Percentiles rank a stretch among this genome's conserved stretches.
Evolutionary conservation across 192 early-diverging fungal species (phyloP).

Genomic region (Spizellomyces punctatus): DNA sequence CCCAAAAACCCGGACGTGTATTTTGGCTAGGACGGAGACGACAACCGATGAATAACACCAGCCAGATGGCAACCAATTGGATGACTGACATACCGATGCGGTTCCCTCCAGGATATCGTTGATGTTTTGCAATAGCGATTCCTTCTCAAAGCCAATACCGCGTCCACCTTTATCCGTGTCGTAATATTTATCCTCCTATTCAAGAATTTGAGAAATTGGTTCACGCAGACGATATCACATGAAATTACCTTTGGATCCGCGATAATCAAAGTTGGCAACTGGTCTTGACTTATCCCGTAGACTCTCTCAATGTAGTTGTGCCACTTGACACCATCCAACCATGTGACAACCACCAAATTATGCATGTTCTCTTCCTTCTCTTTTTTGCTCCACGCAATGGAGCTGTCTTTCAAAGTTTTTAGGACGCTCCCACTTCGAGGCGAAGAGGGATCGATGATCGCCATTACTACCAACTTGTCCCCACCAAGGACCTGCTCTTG

Average conservation of each 20-base stretch:
- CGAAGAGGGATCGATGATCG: conserved; percentile 54
- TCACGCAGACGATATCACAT: background rate
- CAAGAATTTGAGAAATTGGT: background rate
- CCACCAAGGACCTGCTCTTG: conserved; percentile 70
- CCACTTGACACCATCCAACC: conserved; percentile 46
- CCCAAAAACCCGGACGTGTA: no score
- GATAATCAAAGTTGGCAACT: conserved; percentile 39
- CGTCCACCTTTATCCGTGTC: conserved; percentile 26
- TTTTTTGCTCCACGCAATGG: conserved; percentile 11
- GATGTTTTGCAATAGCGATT: conserved; percentile 17
- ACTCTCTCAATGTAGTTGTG: conserved; percentile 40
- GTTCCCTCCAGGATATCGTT: conserved; percentile 31
- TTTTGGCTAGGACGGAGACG: no score
- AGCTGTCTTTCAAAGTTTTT: conserved; percentile 12
- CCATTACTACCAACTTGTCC: conserved; percentile 66
- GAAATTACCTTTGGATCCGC: conserved; percentile 39
- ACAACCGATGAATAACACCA: no score
- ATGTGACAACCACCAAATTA: conserved; percentile 32
- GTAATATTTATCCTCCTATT: conserved; percentile 42
- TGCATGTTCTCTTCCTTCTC: conserved; percentile 21
- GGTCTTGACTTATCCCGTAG: conserved; percentile 39
- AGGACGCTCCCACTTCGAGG: background rate
- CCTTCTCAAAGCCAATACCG: conserved; percentile 6
- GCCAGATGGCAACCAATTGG: no score
- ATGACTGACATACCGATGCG: conserved; percentile 17